Conservation (phyloP, 345 rosid genomes). For the Eucalyptus regnans region DNA sequence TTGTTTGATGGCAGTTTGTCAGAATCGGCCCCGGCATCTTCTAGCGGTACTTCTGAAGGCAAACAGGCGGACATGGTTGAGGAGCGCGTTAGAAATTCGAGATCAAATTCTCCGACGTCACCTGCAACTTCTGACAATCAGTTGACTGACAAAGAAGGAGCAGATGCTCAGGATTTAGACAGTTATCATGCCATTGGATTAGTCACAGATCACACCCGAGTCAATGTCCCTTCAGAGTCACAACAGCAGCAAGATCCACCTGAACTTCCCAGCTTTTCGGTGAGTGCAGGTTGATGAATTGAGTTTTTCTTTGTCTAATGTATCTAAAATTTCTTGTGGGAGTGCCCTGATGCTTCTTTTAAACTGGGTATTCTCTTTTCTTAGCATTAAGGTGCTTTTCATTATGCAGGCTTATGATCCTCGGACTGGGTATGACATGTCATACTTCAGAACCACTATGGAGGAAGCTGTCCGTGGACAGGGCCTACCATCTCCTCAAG, state of each 20-base stretch:
- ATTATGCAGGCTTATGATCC: slow-evolving; percentile 46
- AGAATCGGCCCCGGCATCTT: slow-evolving; percentile 23
- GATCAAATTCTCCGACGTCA: slow-evolving; percentile 51
- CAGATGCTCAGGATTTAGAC: slow-evolving; percentile 47
- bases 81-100: slow-evolving; percentile 40
- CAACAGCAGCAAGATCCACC: slow-evolving; percentile 57
- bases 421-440: slow-evolving; percentile 52
- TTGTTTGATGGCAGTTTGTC: slow-evolving; percentile 30
- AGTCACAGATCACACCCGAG: slow-evolving; percentile 35
- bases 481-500: slow-evolving; percentile 55
- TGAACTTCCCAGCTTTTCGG: slow-evolving; percentile 50
- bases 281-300: slow-evolving; percentile 20
- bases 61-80: slow-evolving; percentile 36
- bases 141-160: slow-evolving; percentile 35
- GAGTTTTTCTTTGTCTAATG: not conserved
- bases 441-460: slow-evolving; percentile 59
- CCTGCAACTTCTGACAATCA: slow-evolving; percentile 38
- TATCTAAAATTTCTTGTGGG: not conserved
- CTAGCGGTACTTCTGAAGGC: slow-evolving; percentile 21
- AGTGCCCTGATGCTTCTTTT: not conserved
- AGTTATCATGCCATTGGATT: slow-evolving; percentile 43
- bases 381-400: not conserved
- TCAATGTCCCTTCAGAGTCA: slow-evolving; percentile 42
- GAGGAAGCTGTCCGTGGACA: slow-evolving; percentile 53
- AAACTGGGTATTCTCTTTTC: not conserved